Base-by-base conservation (phyloP, 192 early-diverging fungal species). In the Entrophospora sp. region DNA sequence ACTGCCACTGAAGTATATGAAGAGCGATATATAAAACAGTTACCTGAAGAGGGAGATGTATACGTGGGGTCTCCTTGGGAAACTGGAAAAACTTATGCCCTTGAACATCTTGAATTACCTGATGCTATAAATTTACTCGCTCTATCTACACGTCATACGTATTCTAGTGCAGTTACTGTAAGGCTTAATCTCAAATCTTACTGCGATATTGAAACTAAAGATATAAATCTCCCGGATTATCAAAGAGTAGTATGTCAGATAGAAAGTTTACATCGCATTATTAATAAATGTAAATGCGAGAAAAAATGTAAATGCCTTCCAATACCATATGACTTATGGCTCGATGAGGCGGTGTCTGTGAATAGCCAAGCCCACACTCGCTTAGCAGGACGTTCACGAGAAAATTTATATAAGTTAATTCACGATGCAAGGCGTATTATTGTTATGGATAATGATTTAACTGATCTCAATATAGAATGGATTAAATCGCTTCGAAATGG, bases 161-260 rank as follows among this genome's bases (percentile, higher is more conserved):
- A 53, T 53, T 53, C 51, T 5, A 25, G 27, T 53, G 51, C 51
- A 13, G 20, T 53, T 32, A 53, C 51, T 32, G 27, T 4, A 5
- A 53, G 51, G 25, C 51, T 53, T 25, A 53, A 53, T 53, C 51
- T 53, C 51, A 53, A 53, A 53, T 53, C 51, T 13, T 53, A 53
- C 27, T 53, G 20, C 20, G 51, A 53, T 53, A 53, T 53, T 27
- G 20, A 53, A n/a, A 49, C 18, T 53, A 16, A 25, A 53, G 22
- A n/a, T 53, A 53, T 53, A 53, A 53, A 53, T 53, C 25, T 53
- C 12, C 18, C 22, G 27, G 25, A 53, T 6, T 25, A 53, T 53
- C 51, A 53, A 53, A 53, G 51, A 32, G 12, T 53, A 53, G 51
- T 53, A 32, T 53, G 25, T 32, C 20, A 27, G 51, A 25, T 53